phyloP scores from a whole-genome alignment of 805 yeast genomes.

The Yarrowia sp. region DNA sequence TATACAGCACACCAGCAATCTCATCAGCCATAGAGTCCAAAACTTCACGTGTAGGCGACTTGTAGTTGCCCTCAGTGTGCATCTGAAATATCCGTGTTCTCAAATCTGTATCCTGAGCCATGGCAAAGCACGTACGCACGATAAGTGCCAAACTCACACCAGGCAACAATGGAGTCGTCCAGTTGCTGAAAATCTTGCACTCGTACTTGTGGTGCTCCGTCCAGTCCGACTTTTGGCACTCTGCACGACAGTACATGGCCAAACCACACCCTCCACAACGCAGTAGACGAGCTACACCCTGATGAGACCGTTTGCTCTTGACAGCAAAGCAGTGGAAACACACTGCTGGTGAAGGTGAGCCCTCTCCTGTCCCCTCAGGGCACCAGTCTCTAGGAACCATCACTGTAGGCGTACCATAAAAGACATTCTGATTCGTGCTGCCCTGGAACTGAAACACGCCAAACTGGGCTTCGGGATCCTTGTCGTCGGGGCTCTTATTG shows the following conservation, averaged over 20 bases:
- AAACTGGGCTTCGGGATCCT: slow-evolving; percentile 11
- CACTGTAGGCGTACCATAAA: slow-evolving; percentile 4
- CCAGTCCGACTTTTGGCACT: slow-evolving; percentile 21
- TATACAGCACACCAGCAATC: not conserved
- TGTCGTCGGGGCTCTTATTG: not conserved
- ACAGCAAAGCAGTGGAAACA: slow-evolving; percentile 22
- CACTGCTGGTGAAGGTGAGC: slow-evolving; percentile 11
- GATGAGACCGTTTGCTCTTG: slow-evolving; percentile 21
- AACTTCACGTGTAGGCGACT: not conserved
- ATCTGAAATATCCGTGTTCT: slow-evolving; percentile 1
- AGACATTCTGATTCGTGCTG: not conserved
- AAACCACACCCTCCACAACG: slow-evolving; percentile 26
- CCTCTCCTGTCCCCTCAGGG: slow-evolving; percentile 17
- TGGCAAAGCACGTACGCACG: slow-evolving; percentile 14
- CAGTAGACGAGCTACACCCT: slow-evolving; percentile 14
- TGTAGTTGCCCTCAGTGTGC: slow-evolving; percentile 22
- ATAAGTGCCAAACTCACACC: slow-evolving; percentile 16
- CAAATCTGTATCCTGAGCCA: slow-evolving; percentile 6
- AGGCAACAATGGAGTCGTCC: not conserved
- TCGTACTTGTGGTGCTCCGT: slow-evolving; percentile 18
- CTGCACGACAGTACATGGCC: slow-evolving; percentile 24
- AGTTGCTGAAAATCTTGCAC: slow-evolving; percentile 13
- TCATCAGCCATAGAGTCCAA: not conserved
- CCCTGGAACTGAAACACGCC: slow-evolving; percentile 18
- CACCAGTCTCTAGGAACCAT: slow-evolving; percentile 22